A percentile compares a stretch with the other conserved stretches of the same genome.
These are phyloP conservation scores for Pelagomonas calceolata DNA, from an alignment of 108 stramenopile genomes.

Conservation along the genomic window DNA sequence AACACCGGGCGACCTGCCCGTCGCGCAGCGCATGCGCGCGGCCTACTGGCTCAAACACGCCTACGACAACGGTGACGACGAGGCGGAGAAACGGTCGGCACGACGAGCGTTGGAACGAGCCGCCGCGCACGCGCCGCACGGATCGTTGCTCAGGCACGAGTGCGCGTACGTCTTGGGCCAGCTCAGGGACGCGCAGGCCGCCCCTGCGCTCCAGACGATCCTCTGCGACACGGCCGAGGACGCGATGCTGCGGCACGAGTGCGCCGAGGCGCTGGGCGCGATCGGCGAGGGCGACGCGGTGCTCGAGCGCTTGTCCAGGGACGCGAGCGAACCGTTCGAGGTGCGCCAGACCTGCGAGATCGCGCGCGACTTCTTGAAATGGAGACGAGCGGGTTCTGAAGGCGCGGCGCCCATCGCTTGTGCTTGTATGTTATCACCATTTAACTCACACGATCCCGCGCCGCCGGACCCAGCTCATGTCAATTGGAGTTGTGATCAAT, in stretches of 20 bases:
- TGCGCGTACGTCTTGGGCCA: conserved; percentile 96
- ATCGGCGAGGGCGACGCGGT: conserved; percentile 27
- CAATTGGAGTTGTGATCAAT: conserved; percentile 32
- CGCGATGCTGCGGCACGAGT: conserved; percentile 93
- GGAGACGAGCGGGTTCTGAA: conserved; percentile 41
- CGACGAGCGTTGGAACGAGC: conserved; percentile 35
- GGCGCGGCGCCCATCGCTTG: conserved; percentile 46
- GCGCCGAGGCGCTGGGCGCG: conserved; percentile 63
- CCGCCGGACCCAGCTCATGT: conserved; percentile 64
- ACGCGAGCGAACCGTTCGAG: conserved; percentile 34
- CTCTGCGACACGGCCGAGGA: conserved; percentile 38
- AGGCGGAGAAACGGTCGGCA: too few relatives aligned
- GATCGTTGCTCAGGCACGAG: conserved; percentile 86
- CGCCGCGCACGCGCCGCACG: conserved; percentile 44
- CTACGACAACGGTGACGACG: conserved; percentile 16
- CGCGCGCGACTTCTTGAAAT: conserved; percentile 64
- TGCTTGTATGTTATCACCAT: conserved; percentile 71
- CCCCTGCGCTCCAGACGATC: conserved; percentile 41
- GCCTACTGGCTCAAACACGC: conserved; percentile 53
- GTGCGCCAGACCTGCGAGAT: conserved; percentile 78
- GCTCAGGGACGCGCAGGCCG: conserved; percentile 53
- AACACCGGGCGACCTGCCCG: too few relatives aligned
- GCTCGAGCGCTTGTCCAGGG: background rate
- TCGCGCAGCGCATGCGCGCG: conserved; percentile 78
- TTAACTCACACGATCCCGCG: conserved; percentile 68